Evolutionary conservation across 257 asterid species (phyloP), one percentile per base, ranked within the genome.

Genomic region (Coffea eugenioides): DNA sequence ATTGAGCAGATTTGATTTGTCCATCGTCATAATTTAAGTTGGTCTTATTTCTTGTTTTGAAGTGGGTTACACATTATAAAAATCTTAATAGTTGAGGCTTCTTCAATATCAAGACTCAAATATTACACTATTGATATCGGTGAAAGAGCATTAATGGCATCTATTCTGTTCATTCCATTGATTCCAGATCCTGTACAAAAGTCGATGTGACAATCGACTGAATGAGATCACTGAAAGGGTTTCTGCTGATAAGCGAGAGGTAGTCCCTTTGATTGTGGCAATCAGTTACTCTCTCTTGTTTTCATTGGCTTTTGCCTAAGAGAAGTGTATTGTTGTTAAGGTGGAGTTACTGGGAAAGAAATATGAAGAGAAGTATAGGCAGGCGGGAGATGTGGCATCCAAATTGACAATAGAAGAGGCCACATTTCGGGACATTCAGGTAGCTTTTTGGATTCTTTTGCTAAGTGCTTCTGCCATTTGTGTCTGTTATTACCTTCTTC

Each of bases 341-440:
- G 98, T 90, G 80, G 99, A 91, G 31, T 79, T 86, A 51, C 85
- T 96, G 48, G 97, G 97, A 48, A 96, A 91, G 86, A 94, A 92
- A 83, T 96, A 96, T 77, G 99, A 96, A 90, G 92, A 91, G 88
- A 94, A 94, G 88, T 96, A 90, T 91, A 91, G 91, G 88, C 95
- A 90, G 87, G 83, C 78, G 75, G 99, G 98, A 82, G 98, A 94
- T 81, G 97, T 96, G 59, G 97, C 97, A 61, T 94, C 99, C 52
- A 96, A 91, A 84, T 90, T 96, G 86, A 88, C 98, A 23, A 88
- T 92, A 76, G 97, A 96, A 89, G 98, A 94, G 90, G 93, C 99
- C 66, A 92, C 99, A 31, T 96, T 94, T 87, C 93, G 97, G 18
- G 97, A 96, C 88, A 90, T 96, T 91, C 99, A 96, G 95, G 99